A percentile compares a stretch with the other conserved stretches of the same genome.
These are phyloP conservation scores for Blastomyces parvus DNA, from an alignment of 2,329 filamentous ascomycete genomes.

Conservation along the genomic window DNA sequence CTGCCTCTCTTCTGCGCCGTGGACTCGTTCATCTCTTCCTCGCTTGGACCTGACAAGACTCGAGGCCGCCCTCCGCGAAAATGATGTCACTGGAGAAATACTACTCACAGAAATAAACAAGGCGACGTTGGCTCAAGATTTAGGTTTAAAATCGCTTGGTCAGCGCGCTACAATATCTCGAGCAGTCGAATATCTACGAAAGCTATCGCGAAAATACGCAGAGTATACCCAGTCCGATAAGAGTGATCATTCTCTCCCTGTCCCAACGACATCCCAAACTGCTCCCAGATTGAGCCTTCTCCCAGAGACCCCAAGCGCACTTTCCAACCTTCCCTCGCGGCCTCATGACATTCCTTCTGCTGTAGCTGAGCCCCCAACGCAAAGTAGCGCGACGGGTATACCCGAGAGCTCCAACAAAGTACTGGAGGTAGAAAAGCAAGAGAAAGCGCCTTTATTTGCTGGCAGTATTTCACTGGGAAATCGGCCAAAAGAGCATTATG, in stretches of 20 bases:
- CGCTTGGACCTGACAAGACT: conserved; percentile 48
- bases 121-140: conserved; percentile 42
- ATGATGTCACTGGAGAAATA: conserved; percentile 56
- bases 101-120: conserved; percentile 51
- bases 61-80: conserved; percentile 47
- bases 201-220: conserved; percentile 44
- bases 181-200: conserved; percentile 49
- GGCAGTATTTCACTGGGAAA: conserved; percentile 4
- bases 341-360: neutral
- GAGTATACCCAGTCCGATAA: conserved; percentile 9
- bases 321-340: neutral
- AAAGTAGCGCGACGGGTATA: neutral
- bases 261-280: conserved; percentile 6
- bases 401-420: neutral
- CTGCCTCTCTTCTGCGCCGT: conserved; percentile 44
- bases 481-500: conserved; percentile 19
- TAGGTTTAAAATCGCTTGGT: conserved; percentile 50
- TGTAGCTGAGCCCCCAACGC: neutral
- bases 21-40: conserved; percentile 25
- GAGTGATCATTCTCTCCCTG: conserved; percentile 1
- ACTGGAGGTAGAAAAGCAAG: neutral
- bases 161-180: conserved; percentile 50
- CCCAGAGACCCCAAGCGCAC: neutral
- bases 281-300: neutral
- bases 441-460: neutral